Conservation (phyloP, 805 yeast genomes). For the Kodamaea fukazawae region DNA sequence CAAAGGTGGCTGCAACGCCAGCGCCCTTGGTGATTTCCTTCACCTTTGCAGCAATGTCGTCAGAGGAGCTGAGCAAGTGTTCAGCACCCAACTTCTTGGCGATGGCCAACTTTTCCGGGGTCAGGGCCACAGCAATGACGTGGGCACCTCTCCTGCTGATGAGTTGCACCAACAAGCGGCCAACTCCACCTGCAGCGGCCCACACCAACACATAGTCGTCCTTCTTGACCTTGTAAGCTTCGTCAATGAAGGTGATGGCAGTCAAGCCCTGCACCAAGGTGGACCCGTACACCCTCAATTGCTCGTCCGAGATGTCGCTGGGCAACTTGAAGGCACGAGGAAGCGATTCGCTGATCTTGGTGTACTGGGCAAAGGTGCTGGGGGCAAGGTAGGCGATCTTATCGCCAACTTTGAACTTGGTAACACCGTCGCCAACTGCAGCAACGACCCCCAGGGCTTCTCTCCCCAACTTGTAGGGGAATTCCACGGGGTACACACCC, state of each 20-base stretch:
- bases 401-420: constrained; percentile 62
- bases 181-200: constrained; percentile 97
- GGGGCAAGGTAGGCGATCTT: constrained; percentile 55
- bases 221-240: constrained; percentile 62
- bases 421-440: constrained; percentile 59
- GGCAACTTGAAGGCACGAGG: constrained; percentile 49
- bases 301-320: constrained; percentile 44
- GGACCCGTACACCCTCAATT: constrained; percentile 57
- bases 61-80: constrained; percentile 55
- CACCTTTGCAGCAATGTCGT: constrained; percentile 56
- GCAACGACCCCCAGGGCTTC: constrained; percentile 72
- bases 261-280: constrained; percentile 72
- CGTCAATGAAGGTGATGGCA: constrained; percentile 65
- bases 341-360: constrained; percentile 42
- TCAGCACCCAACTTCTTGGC: constrained; percentile 80
- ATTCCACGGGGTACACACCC: constrained; percentile 63
- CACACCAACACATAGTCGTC: constrained; percentile 75
- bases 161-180: constrained; percentile 67
- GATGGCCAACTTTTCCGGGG: constrained; percentile 62
- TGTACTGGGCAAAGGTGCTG: constrained; percentile 70
- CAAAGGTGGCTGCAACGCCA: constrained; percentile 70
- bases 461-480: constrained; percentile 69
- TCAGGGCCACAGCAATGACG: constrained; percentile 82
- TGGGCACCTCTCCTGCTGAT: constrained; percentile 64
- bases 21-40: constrained; percentile 57